Evolutionary conservation across 2,329 filamentous ascomycete species (phyloP), one percentile per base, ranked within the genome.

Genomic region (Trichoderma sp.): DNA sequence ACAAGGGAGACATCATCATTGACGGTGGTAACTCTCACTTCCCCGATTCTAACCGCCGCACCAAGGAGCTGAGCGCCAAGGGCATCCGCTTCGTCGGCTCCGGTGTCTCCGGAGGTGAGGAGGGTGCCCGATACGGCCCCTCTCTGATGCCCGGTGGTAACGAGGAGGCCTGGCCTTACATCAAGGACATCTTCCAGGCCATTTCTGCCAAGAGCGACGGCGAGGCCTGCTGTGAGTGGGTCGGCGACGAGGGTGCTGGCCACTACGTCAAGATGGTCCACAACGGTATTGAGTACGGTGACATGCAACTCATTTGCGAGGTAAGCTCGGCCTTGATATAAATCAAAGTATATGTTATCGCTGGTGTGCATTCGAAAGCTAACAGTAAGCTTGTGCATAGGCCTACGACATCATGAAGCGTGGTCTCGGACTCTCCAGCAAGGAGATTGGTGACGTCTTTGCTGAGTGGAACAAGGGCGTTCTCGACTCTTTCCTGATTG

Each of bases 261-360:
- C 96, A 99, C 91, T 99, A 97, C 88, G 95, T 99, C 87, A 99
- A 99, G 92, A 99, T 99, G 96, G 96, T 99, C 73, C 96, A 99
- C 91, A 99, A 99, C 86, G 96, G 96, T 89, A 99, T 99, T 78
- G 96, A 99, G 87, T 99, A 99, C 82, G 96, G 96, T 90, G 96
- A 99, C 86, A 99, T 99, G 96, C 96, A 99, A 88, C 89, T 99
- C 79, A 99, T 99, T 82, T 96, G 92, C 84, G 96, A 99, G 91
- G 95, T 97, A 85, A 77, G 88, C 70, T 31, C 10, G 10, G 11
- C 31, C 19, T 43, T 7, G 4, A 11, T 37, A 31, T 21, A 40
- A 21, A n/a, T 7, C 11, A 10, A 19, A 16, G 14, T 40, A 21
- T 40, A 21, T 11, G 8, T 10, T 21, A 16, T 47, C 7, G 16